Evolutionary conservation across 176 grass and related monocot species (phyloP).

Genomic region (Panicum miliaceum): DNA sequence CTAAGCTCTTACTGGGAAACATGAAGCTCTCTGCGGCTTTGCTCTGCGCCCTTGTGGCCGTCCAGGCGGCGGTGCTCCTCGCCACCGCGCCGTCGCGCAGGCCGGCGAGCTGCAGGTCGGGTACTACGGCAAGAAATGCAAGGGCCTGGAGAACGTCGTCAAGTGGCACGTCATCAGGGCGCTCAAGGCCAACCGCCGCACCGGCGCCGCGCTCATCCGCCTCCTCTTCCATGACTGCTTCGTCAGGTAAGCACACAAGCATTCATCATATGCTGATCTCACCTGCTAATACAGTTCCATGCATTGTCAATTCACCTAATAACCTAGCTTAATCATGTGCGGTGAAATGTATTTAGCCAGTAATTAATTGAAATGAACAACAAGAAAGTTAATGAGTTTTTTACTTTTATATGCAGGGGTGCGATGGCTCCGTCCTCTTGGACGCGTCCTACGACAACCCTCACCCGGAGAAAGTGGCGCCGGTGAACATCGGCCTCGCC

Average conservation of each 20-base stretch:
- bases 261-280: too few relatives aligned
- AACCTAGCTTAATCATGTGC: not conserved
- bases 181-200: constrained; percentile 50
- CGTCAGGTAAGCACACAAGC: constrained; percentile 50
- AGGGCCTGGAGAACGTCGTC: constrained; percentile 46
- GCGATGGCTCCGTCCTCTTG: constrained; percentile 64
- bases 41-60: constrained; percentile 27
- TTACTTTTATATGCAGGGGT: constrained; percentile 39
- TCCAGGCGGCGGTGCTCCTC: constrained; percentile 36
- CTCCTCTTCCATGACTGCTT: constrained; percentile 79
- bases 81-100: not conserved
- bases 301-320: not conserved
- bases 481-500: constrained; percentile 50
- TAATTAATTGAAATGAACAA: too few relatives aligned
- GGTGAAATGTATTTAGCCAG: not conserved
- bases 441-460: constrained; percentile 41
- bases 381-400: not conserved
- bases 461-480: constrained; percentile 57
- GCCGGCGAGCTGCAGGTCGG: constrained; percentile 40
- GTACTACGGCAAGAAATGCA: constrained; percentile 53
- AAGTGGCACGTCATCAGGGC: constrained; percentile 45
- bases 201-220: constrained; percentile 59
- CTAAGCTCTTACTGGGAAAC: not conserved
- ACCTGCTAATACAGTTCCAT: too few relatives aligned
- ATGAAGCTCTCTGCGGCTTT: constrained; percentile 50